Evolutionary conservation across 2,329 filamentous ascomycete genomes (phyloP), one percentile per base, ranked within the genome.

Genomic region (Colletotrichum paranaense): DNA sequence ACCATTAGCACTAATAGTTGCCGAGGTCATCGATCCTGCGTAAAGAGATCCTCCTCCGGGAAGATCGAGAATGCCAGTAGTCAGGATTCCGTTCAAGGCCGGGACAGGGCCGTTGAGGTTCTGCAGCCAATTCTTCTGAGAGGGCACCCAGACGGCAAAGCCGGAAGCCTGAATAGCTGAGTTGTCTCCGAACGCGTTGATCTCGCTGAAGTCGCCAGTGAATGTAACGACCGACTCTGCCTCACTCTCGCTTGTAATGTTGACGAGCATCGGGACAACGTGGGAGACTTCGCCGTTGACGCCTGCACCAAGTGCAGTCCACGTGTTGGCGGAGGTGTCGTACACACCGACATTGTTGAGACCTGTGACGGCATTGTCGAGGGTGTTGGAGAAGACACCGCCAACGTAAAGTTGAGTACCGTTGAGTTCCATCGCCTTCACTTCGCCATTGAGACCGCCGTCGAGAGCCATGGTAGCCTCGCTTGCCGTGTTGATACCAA

Each of bases 121-220:
- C 79, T 95, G 91, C 19, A 99, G 87, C 97, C 97, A 99, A 80
- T 97, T 97, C 71, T 88, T 88, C 74, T 89, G 87, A 4, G 95
- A 97, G 3, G 94, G 94, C 8, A 98, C 92, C 97, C 97, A 99
- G 49, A 98, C 87, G 16, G 95, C 96, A 78, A 99, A 95, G 2
- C 95, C 95, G 63, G 90, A 83, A 0, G 92, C 93, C 9, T 88
- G 78, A 32, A 92, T 87, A 11, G 91, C 88, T 7, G 87, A 81
- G 76, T 92, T 92, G 75, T 86, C 86, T 46, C 86, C 90, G 77
- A 95, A 96, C 0, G 88, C 89, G 32, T 92, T 88, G 74, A 98
- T 90, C 67, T 91, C 86, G 19, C 89, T 88, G 81, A 99, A 99
- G 73, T 91, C 87, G 6, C 97, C 97, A 62, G 92, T 96, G 72